Evolutionary conservation across 2,329 filamentous ascomycete species (phyloP), one percentile per base, ranked within the genome.

Genomic region (Torrubiellomyces zombiae): DNA sequence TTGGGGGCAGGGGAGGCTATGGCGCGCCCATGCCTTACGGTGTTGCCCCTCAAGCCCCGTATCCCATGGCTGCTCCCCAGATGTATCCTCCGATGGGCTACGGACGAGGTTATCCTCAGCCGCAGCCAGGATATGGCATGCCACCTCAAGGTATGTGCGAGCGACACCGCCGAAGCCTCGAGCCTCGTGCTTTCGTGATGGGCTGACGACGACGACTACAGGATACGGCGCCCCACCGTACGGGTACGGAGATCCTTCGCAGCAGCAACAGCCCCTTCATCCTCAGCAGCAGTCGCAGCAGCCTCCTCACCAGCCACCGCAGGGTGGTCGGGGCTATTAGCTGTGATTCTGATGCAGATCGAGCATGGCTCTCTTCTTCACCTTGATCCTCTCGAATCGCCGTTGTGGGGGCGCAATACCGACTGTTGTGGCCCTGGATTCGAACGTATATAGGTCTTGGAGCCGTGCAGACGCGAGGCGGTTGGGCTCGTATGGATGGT

Each of bases 1-100:
- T 59, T 31, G 56, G 57, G 27, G 48, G 52, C 9, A 50, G 56
- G 25, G 55, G 55, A 32, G 52, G 55, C 23, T 67, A 64, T 33
- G 53, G 52, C 19, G 48, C 48, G 15, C 55, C 46, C 17, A 41
- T 44, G 34, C 38, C 34, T 7, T 56, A 55, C 25, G 50, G 47
- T 22, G 40, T 37, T 28, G 45, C 38, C 13, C 50, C 43, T 12
- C 46, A 55, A 33, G 50, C 48, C 43, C 46, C 41, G 12, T 55
- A 53, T 28, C 35, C 32, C 22, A 40, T 44, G 26, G 38, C 28
- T 16, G 38, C 38, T 13, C 50, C 47, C 23, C 48, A 48, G 37
- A 51, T 54, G 46, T 53, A 53, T 18, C 37, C 38, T 12, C 47
- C 44, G 9, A 39, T 45, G 31, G 38, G 36, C 3, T 56, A 55